phyloP scores from a whole-genome alignment of 2,329 filamentous ascomycete species.

The Nectriaceae sp. region DNA sequence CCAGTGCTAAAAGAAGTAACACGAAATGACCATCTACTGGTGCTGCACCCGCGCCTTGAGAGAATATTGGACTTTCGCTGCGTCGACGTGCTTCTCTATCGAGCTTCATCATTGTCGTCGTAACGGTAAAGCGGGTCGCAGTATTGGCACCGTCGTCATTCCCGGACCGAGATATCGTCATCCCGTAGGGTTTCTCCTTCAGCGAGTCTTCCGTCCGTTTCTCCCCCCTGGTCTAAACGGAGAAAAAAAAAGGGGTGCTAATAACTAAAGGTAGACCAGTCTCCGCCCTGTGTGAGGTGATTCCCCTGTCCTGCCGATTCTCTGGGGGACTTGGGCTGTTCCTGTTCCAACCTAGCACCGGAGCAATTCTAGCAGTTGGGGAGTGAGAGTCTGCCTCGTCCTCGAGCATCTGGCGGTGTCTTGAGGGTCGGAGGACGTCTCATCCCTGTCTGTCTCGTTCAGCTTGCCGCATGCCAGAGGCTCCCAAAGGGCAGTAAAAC shows the following conservation, averaged over 20 bases:
- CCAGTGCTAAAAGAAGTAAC: too few species aligned
- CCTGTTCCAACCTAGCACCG: too few species aligned
- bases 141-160: constrained; percentile 13
- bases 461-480: not conserved
- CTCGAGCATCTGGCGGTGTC: not conserved
- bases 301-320: too few species aligned
- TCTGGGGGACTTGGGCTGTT: too few species aligned
- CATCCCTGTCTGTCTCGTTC: not conserved
- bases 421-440: not conserved
- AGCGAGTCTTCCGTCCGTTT: not conserved
- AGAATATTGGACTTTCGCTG: too few species aligned
- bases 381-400: not conserved
- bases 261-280: not conserved
- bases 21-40: too few species aligned
- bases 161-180: constrained; percentile 17
- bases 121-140: not conserved
- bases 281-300: not conserved
- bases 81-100: not conserved
- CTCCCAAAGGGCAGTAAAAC: not conserved
- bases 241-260: not conserved
- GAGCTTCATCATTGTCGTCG: not conserved
- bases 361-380: too few species aligned
- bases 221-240: not conserved
- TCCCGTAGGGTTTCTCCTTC: constrained; percentile 13
- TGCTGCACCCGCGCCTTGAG: too few species aligned